phyloP scores from a whole-genome alignment of 148 eudicot genomes.

The Rhododendron ferrugineum region DNA sequence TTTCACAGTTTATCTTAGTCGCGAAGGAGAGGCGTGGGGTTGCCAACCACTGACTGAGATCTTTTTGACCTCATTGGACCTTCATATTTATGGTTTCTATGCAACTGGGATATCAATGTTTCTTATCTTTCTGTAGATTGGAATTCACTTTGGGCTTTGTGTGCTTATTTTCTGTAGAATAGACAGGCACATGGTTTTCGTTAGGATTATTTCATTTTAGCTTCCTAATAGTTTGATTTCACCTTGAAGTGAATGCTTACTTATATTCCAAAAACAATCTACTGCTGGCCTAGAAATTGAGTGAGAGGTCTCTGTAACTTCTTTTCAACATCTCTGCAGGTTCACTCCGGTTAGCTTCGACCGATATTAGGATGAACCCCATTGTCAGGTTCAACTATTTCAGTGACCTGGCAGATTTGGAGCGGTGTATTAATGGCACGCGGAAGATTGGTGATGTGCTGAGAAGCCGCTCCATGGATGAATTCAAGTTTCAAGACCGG shows the following conservation, averaged over 20 bases:
- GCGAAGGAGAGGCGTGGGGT: not conserved
- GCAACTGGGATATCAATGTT: not conserved
- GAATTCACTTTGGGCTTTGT: not conserved
- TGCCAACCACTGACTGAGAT: not conserved
- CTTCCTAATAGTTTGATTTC: not conserved
- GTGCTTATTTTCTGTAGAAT: not conserved
- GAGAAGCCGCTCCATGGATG: constrained; percentile 58
- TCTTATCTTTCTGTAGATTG: not conserved
- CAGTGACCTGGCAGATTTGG: constrained; percentile 57
- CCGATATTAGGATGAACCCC: constrained; percentile 63
- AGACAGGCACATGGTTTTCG: not conserved
- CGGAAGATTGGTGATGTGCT: constrained; percentile 58
- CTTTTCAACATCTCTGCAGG: constrained; percentile 27
- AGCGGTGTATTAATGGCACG: constrained; percentile 66
- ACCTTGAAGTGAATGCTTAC: not conserved
- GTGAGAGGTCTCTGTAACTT: not conserved
- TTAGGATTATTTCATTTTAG: not conserved
- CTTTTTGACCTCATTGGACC: not conserved
- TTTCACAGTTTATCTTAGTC: not conserved
- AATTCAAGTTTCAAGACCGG: constrained; percentile 50
- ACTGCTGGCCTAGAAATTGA: not conserved
- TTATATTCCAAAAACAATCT: not conserved
- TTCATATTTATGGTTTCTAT: not conserved
- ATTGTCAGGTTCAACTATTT: constrained; percentile 77
- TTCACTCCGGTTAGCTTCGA: constrained; percentile 57